Conservation (phyloP, 129 eudicot species). For the Arctium minus region DNA sequence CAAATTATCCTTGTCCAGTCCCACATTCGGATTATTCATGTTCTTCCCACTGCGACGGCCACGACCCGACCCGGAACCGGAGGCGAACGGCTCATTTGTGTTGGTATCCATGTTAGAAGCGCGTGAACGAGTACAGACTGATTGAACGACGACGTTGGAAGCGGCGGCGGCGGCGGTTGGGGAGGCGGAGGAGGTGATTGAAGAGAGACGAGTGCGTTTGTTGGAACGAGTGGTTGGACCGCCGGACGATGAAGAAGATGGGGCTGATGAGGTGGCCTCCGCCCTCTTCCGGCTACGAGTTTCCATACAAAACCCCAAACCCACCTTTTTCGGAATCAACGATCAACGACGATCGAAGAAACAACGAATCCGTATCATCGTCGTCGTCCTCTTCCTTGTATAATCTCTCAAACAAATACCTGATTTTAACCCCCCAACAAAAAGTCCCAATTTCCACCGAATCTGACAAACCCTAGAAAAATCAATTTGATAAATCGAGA, state of each 20-base stretch:
- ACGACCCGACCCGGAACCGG: slow-evolving; percentile 49
- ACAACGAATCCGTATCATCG: slow-evolving; percentile 19
- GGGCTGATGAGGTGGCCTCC: slow-evolving; percentile 99
- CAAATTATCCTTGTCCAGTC: slow-evolving; percentile 50
- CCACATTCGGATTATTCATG: slow-evolving; percentile 21
- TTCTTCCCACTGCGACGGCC: slow-evolving; percentile 58
- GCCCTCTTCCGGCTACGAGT: slow-evolving; percentile 99
- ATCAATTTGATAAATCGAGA: neutral
- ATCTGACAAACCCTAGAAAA: neutral
- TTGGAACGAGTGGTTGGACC: slow-evolving; percentile 87
- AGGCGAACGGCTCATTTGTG: slow-evolving; percentile 34
- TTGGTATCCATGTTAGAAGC: slow-evolving; percentile 47
- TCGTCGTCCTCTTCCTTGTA: slow-evolving; percentile 11
- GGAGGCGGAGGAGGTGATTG: slow-evolving; percentile 19
- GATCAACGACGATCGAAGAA: slow-evolving; percentile 62
- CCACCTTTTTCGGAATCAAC: slow-evolving; percentile 41
- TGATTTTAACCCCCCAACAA: neutral
- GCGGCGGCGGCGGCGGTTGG: slow-evolving; percentile 13
- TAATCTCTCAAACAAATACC: slow-evolving; percentile 22
- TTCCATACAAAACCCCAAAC: slow-evolving; percentile 92
- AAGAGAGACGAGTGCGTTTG: slow-evolving; percentile 77
- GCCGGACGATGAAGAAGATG: slow-evolving; percentile 59
- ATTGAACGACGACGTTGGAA: slow-evolving; percentile 23
- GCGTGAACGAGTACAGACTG: slow-evolving; percentile 51
- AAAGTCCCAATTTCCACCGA: neutral